Percentiles rank a stretch among this genome's conserved stretches.
phyloP scores from a whole-genome alignment of 345 rosid genomes.

The Eucalyptus tenuipes region DNA sequence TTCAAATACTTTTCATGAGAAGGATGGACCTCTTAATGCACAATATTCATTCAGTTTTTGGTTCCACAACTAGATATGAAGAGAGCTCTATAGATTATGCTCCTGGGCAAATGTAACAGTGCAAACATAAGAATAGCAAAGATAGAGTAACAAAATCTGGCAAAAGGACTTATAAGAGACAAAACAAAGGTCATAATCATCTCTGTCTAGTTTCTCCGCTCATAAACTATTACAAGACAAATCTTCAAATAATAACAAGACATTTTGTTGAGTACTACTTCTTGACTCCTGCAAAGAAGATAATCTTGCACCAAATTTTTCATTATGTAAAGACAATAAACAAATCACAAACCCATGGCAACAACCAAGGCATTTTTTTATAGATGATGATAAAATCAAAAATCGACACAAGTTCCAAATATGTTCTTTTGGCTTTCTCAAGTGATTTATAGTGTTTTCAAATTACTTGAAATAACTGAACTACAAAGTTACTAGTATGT shows the following conservation, averaged over 20 bases:
- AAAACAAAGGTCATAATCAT: neutral
- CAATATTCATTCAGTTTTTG: too few relatives aligned
- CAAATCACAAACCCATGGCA: neutral
- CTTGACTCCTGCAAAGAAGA: neutral
- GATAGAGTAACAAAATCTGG: neutral
- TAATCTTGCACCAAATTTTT: neutral
- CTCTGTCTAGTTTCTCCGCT: neutral
- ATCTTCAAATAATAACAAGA: neutral
- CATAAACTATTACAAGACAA: neutral
- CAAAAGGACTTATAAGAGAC: neutral
- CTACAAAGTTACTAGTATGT: neutral
- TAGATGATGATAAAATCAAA: neutral
- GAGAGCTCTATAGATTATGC: neutral
- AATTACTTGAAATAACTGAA: neutral
- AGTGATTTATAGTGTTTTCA: neutral
- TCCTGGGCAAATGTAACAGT: neutral
- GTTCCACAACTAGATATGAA: neutral
- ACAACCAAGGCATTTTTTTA: neutral
- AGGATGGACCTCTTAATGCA: too few relatives aligned
- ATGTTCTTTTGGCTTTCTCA: neutral
- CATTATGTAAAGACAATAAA: neutral
- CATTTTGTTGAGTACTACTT: neutral
- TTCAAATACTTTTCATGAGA: too few relatives aligned
- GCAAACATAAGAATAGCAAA: neutral
- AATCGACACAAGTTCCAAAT: neutral